These are phyloP conservation scores for Hypoxylon sp. DNA, from an alignment of 2,329 filamentous ascomycete species.

Conservation along the genomic window DNA sequence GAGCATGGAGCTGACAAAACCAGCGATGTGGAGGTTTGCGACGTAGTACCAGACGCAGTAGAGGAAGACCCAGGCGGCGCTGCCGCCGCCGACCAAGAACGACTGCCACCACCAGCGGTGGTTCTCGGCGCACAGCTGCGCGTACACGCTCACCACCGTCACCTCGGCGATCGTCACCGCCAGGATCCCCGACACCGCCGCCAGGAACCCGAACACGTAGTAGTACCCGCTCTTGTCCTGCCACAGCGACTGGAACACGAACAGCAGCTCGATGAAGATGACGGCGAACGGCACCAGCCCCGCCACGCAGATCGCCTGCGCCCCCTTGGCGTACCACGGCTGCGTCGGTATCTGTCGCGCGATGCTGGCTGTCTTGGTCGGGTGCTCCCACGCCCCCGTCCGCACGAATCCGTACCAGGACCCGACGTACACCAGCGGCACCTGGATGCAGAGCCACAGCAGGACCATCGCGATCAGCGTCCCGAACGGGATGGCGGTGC, in stretches of 20 bases:
- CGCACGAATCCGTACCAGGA: slow-evolving; percentile 78
- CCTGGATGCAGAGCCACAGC: slow-evolving; percentile 85
- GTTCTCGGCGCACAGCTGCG: slow-evolving; percentile 84
- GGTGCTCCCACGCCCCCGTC: slow-evolving; percentile 77
- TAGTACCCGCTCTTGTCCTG: slow-evolving; percentile 92
- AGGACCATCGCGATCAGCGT: slow-evolving; percentile 76
- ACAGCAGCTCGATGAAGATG: slow-evolving; percentile 86
- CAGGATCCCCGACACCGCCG: slow-evolving; percentile 75
- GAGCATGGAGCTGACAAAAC: slow-evolving; percentile 78
- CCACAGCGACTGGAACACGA: slow-evolving; percentile 87
- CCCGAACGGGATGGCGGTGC: slow-evolving; percentile 84
- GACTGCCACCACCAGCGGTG: slow-evolving; percentile 95
- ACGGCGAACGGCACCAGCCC: slow-evolving; percentile 86
- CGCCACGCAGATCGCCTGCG: slow-evolving; percentile 72
- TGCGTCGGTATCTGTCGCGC: slow-evolving; percentile 78
- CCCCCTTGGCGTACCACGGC: slow-evolving; percentile 74
- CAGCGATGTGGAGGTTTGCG: slow-evolving; percentile 80
- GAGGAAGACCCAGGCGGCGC: slow-evolving; percentile 80
- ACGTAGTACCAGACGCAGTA: slow-evolving; percentile 88
- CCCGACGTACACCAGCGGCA: slow-evolving; percentile 83
- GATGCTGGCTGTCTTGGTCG: slow-evolving; percentile 76
- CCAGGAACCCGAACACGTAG: slow-evolving; percentile 88
- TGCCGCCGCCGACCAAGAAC: slow-evolving; percentile 79
- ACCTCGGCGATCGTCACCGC: slow-evolving; percentile 82
- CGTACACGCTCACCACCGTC: slow-evolving; percentile 82